phyloP scores from a whole-genome alignment of 1,284 basidiomycete species.

The Sphagnurus paluster region DNA sequence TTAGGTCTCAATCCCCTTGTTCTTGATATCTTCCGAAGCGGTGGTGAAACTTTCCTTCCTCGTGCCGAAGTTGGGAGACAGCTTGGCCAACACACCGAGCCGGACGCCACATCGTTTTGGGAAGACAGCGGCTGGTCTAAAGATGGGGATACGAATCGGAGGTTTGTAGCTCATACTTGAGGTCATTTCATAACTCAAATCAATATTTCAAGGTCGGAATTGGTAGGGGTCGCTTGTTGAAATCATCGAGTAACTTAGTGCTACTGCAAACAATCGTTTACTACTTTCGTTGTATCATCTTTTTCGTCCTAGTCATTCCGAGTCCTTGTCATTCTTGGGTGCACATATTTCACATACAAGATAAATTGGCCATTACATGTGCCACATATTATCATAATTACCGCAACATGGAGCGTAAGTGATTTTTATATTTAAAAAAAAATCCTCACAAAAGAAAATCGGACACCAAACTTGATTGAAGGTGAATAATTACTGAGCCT shows the following conservation, averaged over 20 bases:
- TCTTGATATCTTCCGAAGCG: constrained; percentile 18
- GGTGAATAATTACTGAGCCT: constrained; percentile 34
- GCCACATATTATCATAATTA: too few relatives aligned
- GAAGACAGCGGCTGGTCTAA: constrained; percentile 1
- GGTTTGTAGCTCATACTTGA: background rate
- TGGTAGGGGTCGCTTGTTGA: constrained; percentile 14
- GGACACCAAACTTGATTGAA: background rate
- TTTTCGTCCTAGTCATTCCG: too few relatives aligned
- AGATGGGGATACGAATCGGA: constrained; percentile 4
- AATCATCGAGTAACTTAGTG: too few relatives aligned
- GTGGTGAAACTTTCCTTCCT: constrained; percentile 11
- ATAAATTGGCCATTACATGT: too few relatives aligned
- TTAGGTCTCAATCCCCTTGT: constrained; percentile 17
- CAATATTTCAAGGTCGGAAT: background rate
- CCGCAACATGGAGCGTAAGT: too few relatives aligned
- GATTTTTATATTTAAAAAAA: too few relatives aligned
- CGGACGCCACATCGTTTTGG: constrained; percentile 10
- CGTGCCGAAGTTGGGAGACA: background rate
- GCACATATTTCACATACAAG: too few relatives aligned
- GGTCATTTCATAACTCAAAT: background rate
- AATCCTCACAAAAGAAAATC: too few relatives aligned
- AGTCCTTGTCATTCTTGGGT: too few relatives aligned
- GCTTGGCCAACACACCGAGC: background rate
- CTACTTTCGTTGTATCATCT: too few relatives aligned
- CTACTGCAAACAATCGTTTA: too few relatives aligned